A percentile compares a stretch with the other conserved stretches of the same genome.
Evolutionary conservation across 1,284 basidiomycete genomes (phyloP).

Genomic region (Microbotryomycetes sp.): DNA sequence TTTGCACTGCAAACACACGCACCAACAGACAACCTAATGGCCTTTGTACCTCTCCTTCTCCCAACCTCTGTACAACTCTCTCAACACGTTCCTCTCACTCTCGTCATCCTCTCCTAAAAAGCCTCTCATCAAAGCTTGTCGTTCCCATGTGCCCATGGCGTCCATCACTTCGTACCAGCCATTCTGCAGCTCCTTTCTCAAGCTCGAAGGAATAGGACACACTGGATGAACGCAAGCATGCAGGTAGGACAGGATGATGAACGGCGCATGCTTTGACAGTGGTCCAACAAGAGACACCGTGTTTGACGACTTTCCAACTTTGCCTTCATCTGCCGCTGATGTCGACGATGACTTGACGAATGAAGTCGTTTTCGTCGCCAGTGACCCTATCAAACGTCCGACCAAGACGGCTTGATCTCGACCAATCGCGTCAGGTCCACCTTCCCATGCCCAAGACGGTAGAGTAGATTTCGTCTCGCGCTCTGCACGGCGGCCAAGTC

Average conservation of each 20-base stretch:
- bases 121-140: slow-evolving; percentile 37
- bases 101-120: slow-evolving; percentile 33
- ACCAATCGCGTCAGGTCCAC: slow-evolving; percentile 16
- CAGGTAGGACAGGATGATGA: slow-evolving; percentile 35
- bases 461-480: slow-evolving; percentile 23
- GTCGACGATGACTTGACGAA: slow-evolving; percentile 10
- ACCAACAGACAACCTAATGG: slow-evolving; percentile 1
- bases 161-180: slow-evolving; percentile 35
- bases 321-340: not conserved
- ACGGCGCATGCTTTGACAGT: slow-evolving; percentile 37
- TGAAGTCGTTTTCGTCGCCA: slow-evolving; percentile 32
- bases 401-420: slow-evolving; percentile 22
- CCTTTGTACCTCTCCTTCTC: slow-evolving; percentile 36
- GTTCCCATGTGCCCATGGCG: slow-evolving; percentile 36
- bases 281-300: slow-evolving; percentile 28
- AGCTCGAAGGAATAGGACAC: slow-evolving; percentile 25
- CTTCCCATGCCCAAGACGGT: slow-evolving; percentile 30
- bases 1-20: too few relatives aligned
- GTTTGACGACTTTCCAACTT: not conserved
- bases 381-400: slow-evolving; percentile 28
- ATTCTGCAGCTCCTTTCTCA: slow-evolving; percentile 27
- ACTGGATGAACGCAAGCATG: slow-evolving; percentile 27
- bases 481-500: slow-evolving; percentile 20
- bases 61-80: slow-evolving; percentile 32
- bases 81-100: slow-evolving; percentile 33